Evolutionary conservation across 1,139 yeast species (phyloP).

Genomic region (Scheffersomyces insectosa): DNA sequence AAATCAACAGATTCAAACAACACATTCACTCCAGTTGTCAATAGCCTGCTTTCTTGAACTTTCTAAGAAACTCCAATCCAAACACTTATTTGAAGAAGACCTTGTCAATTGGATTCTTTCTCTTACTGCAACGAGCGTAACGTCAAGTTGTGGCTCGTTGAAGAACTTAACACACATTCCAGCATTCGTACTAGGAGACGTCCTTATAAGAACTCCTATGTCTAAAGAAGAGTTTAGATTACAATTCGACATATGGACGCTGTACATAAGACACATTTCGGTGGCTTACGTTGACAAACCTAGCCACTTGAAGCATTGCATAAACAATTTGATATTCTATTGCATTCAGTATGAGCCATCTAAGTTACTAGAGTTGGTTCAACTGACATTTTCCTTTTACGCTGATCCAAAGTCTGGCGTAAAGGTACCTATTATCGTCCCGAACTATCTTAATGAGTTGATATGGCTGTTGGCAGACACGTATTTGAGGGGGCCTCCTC

Average conservation of each 20-base stretch:
- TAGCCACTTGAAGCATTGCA: slow-evolving; percentile 18
- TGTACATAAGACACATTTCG: slow-evolving; percentile 18
- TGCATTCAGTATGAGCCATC: slow-evolving; percentile 25
- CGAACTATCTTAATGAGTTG: slow-evolving; percentile 10
- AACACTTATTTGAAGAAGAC: slow-evolving; percentile 9
- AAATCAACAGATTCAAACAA: not conserved
- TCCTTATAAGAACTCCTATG: slow-evolving; percentile 37
- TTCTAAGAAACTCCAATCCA: slow-evolving; percentile 1
- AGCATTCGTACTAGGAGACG: slow-evolving; percentile 34
- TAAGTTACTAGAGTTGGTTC: slow-evolving; percentile 18
- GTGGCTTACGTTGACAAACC: slow-evolving; percentile 16
- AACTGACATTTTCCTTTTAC: slow-evolving; percentile 13
- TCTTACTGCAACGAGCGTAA: slow-evolving; percentile 25
- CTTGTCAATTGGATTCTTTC: slow-evolving; percentile 31
- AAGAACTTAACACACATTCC: slow-evolving; percentile 33
- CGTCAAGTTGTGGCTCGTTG: slow-evolving; percentile 29
- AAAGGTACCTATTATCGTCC: slow-evolving; percentile 5
- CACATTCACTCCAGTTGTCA: slow-evolving; percentile 5
- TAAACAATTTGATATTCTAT: slow-evolving; percentile 30
- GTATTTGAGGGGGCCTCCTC: not conserved
- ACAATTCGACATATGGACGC: slow-evolving; percentile 40
- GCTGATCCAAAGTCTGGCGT: slow-evolving; percentile 7
- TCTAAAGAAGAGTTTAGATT: slow-evolving; percentile 31
- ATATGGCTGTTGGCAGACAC: slow-evolving; percentile 12
- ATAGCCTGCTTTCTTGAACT: slow-evolving; percentile 8